Evolutionary conservation across 1,284 basidiomycete genomes (phyloP), one percentile per base, ranked within the genome.

Genomic region (Apiotrichum porosum): DNA sequence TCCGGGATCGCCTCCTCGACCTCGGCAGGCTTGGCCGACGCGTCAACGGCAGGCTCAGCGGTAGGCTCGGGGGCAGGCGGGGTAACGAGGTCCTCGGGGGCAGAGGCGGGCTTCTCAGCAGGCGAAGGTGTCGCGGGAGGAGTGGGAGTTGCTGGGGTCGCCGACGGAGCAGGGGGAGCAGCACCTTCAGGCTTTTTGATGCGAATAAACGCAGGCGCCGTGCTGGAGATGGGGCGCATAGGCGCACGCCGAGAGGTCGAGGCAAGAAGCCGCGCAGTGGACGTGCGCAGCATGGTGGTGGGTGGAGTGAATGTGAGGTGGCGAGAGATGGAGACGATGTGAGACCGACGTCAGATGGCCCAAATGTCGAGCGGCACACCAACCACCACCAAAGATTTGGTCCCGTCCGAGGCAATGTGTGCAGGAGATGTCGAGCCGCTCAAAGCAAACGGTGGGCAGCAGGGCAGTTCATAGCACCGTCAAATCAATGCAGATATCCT

Each of bases 81-180:
- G n/a, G 61, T 28, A 9, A 39, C 33, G 37, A 58, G 50, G 24
- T 59, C 54, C 13, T 56, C 47, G 15, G 66, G 62, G 8, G 58
- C 52, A 14, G 47, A 32, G 10, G 60, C 60, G 12, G 65, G 65
- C 47, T 56, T 39, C 44, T 63, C 59, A 9, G 64, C 59, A 3
- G 64, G 57, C 5, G 64, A 60, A 18, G 66, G 62, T 28, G 37
- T 44, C 13, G 37, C 26, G 3, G 47, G 37, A 38, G 43, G 26
- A 23, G 32, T 35, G 12, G 26, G 26, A 12, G 26, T 28, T 4
- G 40, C 13, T 8, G 52, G 38, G 24, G 28, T 39, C n/a, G 26
- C 8, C 9, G 49, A 14, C 26, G 23, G 19, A 13, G 38, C 24
- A 32, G 33, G 4, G 6, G 37, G 21, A 9, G 42, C 42, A 14